Percentiles rank a stretch among this genome's conserved stretches.
phyloP scores from a whole-genome alignment of 2,329 filamentous ascomycete species.

The Pseudopyricularia javanii region DNA sequence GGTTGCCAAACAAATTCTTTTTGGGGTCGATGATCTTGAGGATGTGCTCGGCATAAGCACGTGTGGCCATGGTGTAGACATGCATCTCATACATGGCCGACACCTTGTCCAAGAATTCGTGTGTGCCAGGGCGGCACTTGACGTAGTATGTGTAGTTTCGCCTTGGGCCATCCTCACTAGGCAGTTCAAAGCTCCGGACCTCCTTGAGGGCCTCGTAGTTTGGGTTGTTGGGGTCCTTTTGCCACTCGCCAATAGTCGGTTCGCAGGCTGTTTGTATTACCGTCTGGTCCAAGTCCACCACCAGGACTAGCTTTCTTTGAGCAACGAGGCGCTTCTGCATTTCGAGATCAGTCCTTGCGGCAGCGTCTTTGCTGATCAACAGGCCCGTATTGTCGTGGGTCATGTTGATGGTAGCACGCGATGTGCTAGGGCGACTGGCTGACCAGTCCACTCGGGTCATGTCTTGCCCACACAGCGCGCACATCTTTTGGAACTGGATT shows the following conservation, averaged over 20 bases:
- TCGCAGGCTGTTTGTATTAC: slow-evolving; percentile 98
- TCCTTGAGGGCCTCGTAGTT: slow-evolving; percentile 87
- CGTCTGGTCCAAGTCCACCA: slow-evolving; percentile 95
- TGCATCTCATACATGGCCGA: slow-evolving; percentile 83
- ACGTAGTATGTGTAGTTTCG: slow-evolving; percentile 76
- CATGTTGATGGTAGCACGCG: slow-evolving; percentile 88
- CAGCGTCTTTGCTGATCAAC: slow-evolving; percentile 73
- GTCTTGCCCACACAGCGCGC: slow-evolving; percentile 85
- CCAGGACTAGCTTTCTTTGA: slow-evolving; percentile 75
- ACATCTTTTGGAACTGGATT: slow-evolving; percentile 82
- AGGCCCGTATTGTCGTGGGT: slow-evolving; percentile 82
- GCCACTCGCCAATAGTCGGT: slow-evolving; percentile 92
- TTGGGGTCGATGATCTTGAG: slow-evolving; percentile 88
- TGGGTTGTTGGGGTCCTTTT: slow-evolving; percentile 73
- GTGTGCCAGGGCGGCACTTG: slow-evolving; percentile 82
- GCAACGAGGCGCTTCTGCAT: slow-evolving; percentile 72
- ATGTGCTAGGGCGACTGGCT: slow-evolving; percentile 63
- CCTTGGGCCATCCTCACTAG: slow-evolving; percentile 66
- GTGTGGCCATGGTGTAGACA: slow-evolving; percentile 98
- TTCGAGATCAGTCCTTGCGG: slow-evolving; percentile 71
- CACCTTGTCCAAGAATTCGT: slow-evolving; percentile 67
- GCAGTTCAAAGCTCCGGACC: slow-evolving; percentile 74
- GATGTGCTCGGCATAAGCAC: slow-evolving; percentile 88
- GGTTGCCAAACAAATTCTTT: slow-evolving; percentile 79
- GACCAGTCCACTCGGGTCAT: slow-evolving; percentile 89